These are phyloP conservation scores for Colletotrichum eleusines DNA, from an alignment of 2,329 filamentous ascomycete genomes.

Conservation along the genomic window DNA sequence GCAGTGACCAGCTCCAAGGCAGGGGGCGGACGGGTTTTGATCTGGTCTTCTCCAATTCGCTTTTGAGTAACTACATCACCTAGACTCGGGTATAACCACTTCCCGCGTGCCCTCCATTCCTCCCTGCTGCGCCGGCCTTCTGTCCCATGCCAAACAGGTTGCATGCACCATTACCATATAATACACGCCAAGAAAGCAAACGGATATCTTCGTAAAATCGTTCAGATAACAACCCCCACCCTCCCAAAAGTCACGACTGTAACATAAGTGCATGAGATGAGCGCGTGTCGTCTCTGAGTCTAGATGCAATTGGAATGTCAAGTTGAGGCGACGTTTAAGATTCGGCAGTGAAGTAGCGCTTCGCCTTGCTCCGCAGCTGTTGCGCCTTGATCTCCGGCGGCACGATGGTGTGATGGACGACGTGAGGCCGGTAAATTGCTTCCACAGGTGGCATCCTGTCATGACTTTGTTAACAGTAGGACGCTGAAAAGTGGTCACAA, in stretches of 20 bases:
- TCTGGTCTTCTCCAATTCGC: not conserved
- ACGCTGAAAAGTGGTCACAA: not conserved
- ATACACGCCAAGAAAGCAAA: constrained; percentile 1
- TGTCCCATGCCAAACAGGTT: not conserved
- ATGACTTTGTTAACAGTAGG: constrained; percentile 42
- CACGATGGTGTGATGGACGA: constrained; percentile 87
- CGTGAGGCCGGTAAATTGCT: constrained; percentile 90
- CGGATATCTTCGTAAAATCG: constrained; percentile 34
- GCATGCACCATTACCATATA: not conserved
- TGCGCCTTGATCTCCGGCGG: constrained; percentile 78
- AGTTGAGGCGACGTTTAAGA: constrained; percentile 45
- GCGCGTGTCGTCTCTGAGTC: not conserved
- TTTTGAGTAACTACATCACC: constrained; percentile 12
- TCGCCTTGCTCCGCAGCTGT: constrained; percentile 73
- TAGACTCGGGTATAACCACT: constrained; percentile 22
- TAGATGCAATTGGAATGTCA: not conserved
- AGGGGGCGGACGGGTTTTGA: not conserved
- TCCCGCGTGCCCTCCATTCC: not conserved
- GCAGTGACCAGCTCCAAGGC: not conserved
- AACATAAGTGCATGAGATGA: not conserved
- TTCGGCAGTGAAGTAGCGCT: constrained; percentile 79
- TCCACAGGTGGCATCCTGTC: constrained; percentile 85
- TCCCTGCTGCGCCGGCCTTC: not conserved
- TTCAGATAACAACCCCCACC: no score
- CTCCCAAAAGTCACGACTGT: not conserved